Evolutionary conservation across 1,139 yeast species (phyloP).

Genomic region (Candida dubliniensis): DNA sequence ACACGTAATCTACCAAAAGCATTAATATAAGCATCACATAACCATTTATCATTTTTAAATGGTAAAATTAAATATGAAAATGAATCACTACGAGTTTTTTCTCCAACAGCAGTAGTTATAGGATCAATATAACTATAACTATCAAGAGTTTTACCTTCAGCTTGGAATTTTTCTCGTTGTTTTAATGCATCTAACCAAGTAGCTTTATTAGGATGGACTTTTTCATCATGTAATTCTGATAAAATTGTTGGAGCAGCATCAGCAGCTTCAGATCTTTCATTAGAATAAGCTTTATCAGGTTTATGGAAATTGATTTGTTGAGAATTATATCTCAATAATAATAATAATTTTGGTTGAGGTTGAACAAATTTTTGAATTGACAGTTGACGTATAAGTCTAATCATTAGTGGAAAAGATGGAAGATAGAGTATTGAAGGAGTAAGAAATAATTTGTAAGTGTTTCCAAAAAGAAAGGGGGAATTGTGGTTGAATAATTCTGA

Average conservation of each 20-base stretch:
- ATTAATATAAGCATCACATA: constrained; percentile 84
- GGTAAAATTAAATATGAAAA: constrained; percentile 75
- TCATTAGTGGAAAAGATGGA: background rate
- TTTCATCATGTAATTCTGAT: constrained; percentile 48
- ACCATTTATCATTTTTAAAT: constrained; percentile 78
- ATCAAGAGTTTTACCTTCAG: constrained; percentile 69
- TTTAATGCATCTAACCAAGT: constrained; percentile 84
- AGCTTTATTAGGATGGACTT: constrained; percentile 50
- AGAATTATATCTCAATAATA: constrained; percentile 10
- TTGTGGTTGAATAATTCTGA: no score
- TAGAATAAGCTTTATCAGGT: constrained; percentile 41
- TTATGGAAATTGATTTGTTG: constrained; percentile 29
- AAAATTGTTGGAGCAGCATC: constrained; percentile 67
- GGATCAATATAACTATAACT: constrained; percentile 73
- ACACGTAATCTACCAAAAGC: constrained; percentile 86
- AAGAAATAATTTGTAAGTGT: background rate
- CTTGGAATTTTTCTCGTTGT: constrained; percentile 69
- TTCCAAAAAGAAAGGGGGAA: no score
- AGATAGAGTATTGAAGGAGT: background rate
- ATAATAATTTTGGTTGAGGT: background rate
- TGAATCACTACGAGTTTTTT: constrained; percentile 73
- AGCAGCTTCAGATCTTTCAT: constrained; percentile 57
- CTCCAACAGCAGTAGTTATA: constrained; percentile 67
- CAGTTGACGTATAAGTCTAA: constrained; percentile 1
- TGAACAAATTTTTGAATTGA: background rate